phyloP scores from a whole-genome alignment of 441 rosid species.

The Pelargonium fulgidum region DNA sequence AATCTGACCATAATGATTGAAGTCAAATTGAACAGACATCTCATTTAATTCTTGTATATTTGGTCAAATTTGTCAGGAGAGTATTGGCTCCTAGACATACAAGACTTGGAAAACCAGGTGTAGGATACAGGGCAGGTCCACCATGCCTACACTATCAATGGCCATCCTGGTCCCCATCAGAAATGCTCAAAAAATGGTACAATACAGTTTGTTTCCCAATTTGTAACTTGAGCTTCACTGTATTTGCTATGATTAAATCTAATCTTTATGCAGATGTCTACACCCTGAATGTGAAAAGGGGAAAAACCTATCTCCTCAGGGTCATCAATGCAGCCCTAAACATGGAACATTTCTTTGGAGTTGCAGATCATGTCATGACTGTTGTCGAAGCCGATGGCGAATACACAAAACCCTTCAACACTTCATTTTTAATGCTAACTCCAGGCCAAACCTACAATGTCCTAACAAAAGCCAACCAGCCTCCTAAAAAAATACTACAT shows the following conservation, averaged over 20 bases:
- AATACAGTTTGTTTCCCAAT: no score
- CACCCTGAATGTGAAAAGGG: constrained; percentile 12
- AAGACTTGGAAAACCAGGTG: constrained; percentile 20
- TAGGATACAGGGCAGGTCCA: constrained; percentile 20
- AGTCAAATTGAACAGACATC: no score
- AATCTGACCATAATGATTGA: no score
- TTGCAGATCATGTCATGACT: constrained; percentile 18
- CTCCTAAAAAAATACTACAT: constrained; percentile 16
- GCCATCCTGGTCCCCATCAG: constrained; percentile 19
- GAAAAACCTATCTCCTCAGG: constrained; percentile 19
- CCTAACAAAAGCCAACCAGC: constrained; percentile 15
- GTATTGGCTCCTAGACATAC: constrained; percentile 21
- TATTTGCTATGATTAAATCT: no score
- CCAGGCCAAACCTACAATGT: constrained; percentile 19
- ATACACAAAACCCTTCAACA: constrained; percentile 19
- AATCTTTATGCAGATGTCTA: constrained; percentile 12
- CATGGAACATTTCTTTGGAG: constrained; percentile 18
- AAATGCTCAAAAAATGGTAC: constrained; percentile 12
- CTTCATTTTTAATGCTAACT: constrained; percentile 13
- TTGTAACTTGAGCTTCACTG: not conserved
- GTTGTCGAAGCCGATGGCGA: constrained; percentile 16
- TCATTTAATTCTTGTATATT: not conserved
- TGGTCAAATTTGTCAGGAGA: constrained; percentile 12
- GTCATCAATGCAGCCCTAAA: constrained; percentile 22
- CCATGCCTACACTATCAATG: constrained; percentile 20